A percentile compares a stretch with the other conserved stretches of the same genome.
phyloP scores from a whole-genome alignment of 1,139 yeast genomes.

The Trichomonascaceae sp. region DNA sequence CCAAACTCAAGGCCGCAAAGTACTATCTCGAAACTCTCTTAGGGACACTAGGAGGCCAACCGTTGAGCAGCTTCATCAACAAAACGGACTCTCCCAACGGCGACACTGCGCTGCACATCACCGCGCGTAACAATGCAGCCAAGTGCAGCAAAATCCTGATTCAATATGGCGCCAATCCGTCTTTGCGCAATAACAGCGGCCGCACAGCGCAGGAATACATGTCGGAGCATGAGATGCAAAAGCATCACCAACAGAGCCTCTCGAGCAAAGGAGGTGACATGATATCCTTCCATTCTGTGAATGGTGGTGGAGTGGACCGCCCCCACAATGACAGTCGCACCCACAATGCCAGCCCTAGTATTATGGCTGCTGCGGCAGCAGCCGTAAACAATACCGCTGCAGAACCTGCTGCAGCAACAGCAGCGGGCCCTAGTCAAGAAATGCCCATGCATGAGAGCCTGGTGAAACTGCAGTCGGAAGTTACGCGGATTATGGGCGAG shows the following conservation, averaged over 20 bases:
- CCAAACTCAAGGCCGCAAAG: slow-evolving; percentile 60
- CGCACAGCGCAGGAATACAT: slow-evolving; percentile 65
- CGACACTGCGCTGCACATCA: slow-evolving; percentile 77
- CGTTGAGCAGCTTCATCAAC: slow-evolving; percentile 38
- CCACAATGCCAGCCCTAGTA: slow-evolving; percentile 2
- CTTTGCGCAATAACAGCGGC: slow-evolving; percentile 58
- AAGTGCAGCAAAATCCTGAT: slow-evolving; percentile 62
- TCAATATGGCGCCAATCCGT: slow-evolving; percentile 59
- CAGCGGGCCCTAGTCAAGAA: too few species aligned
- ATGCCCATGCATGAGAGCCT: too few species aligned
- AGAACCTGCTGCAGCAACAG: too few species aligned
- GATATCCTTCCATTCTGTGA: too few species aligned
- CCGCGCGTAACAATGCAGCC: slow-evolving; percentile 62
- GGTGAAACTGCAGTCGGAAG: slow-evolving; percentile 29
- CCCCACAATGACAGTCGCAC: slow-evolving; percentile 4
- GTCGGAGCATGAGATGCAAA: slow-evolving; percentile 30
- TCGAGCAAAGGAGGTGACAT: slow-evolving; percentile 3
- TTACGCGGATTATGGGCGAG: slow-evolving; percentile 37
- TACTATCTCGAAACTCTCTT: slow-evolving; percentile 72
- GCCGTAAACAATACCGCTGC: slow-evolving; percentile 40
- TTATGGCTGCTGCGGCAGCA: slow-evolving; percentile 24
- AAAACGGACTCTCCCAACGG: slow-evolving; percentile 65
- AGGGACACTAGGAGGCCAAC: slow-evolving; percentile 24
- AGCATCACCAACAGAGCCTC: slow-evolving; percentile 10
- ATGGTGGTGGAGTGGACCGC: background rate